Evolutionary conservation across 1,139 yeast species (phyloP), one percentile per base, ranked within the genome.

Genomic region (Saccharomyces pastorianus): DNA sequence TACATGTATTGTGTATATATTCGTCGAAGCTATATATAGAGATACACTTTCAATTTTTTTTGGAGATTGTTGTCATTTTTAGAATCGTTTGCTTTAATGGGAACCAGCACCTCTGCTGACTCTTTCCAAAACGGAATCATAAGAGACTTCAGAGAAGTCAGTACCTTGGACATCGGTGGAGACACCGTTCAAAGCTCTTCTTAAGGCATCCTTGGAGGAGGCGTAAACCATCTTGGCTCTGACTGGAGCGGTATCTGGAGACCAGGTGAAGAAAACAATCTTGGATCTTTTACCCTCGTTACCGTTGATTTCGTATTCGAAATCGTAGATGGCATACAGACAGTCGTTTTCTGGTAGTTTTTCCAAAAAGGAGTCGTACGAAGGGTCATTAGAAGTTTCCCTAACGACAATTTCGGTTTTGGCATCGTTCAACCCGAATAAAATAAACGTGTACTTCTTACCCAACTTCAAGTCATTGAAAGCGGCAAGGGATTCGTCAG

Each of bases 211-310:
- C 78, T 90, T 91, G 59, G 98, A 91, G 9, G 97, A 84, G 51
- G 99, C 98, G 78, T 90, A 91, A 59, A 91, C 88, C 99, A 93
- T 95, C 85, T 93, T 93, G 67, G 95, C 62, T 77, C 90, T 87
- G 67, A 95, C 84, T 59, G 95, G 89, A 53, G 98, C 96, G 59
- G 95, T 87, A 72, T 95, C 99, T 68, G 99, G 99, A 60, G 97
- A 84, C 99, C 99, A 93, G 64, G 95, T 86, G 79, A 74, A 87
- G 76, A 93, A 93, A 58, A 91, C 85, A 68, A 93, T 86, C 81
- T 93, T 93, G 69, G 91, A 85, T 79, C 95, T 87, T 80, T 89
- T 89, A 71, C 99, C 99, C 75, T 93, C 98, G 65, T 90, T 93
- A 51, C 82, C 82, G 62, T 88, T 82, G 61, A 88, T 77, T 72